phyloP scores from a whole-genome alignment of 2,329 filamentous ascomycete species.

The Colletotrichum camelliae region DNA sequence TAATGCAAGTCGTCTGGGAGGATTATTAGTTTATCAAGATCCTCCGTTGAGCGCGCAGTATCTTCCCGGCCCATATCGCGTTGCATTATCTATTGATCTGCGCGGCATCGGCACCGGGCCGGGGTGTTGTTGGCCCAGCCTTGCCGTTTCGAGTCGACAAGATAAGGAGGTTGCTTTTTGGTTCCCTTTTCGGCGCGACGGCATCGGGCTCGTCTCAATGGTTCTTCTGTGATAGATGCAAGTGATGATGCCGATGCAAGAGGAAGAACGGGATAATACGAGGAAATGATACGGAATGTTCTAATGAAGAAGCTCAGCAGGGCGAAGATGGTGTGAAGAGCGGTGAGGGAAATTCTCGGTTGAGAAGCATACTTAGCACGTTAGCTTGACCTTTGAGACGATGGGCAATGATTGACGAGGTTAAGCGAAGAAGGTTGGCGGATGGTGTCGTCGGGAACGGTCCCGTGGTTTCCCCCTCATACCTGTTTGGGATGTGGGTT shows the following conservation, averaged over 20 bases:
- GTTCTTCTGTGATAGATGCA: background rate
- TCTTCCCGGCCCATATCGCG: background rate
- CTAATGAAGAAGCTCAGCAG: background rate
- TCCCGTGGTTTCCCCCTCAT: background rate
- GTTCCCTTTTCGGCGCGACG: background rate
- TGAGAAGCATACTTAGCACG: background rate
- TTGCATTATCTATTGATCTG: conserved; percentile 22
- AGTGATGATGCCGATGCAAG: background rate
- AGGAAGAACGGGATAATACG: background rate
- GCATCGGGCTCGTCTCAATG: background rate
- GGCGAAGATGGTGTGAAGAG: conserved; percentile 12
- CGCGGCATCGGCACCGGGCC: conserved; percentile 2
- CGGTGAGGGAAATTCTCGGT: conserved; percentile 1
- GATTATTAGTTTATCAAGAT: background rate
- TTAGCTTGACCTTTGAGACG: background rate
- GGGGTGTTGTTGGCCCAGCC: conserved; percentile 5
- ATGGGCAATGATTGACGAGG: background rate
- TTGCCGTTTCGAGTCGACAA: background rate
- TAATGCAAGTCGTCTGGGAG: background rate
- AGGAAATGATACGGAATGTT: background rate
- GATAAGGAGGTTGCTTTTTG: conserved; percentile 22
- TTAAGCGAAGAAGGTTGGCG: background rate
- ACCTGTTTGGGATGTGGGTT: background rate
- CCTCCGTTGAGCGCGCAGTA: background rate
- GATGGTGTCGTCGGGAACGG: background rate